A percentile compares a stretch with the other conserved stretches of the same genome.
Evolutionary conservation across 1,284 basidiomycete species (phyloP).

Genomic region (Leccinum insolens): DNA sequence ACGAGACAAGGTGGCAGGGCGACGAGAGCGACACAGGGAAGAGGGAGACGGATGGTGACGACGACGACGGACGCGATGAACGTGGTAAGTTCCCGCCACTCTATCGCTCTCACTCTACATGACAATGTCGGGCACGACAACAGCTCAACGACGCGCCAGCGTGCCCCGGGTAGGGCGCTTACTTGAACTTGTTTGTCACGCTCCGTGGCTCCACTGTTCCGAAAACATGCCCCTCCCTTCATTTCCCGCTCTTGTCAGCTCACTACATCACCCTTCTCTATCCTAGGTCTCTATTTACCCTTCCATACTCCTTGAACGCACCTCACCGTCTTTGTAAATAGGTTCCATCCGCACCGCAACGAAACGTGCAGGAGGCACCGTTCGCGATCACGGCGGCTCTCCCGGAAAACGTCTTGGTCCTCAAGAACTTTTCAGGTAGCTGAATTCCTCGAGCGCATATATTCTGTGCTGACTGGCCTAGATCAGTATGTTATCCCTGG

Average conservation of each 20-base stretch:
- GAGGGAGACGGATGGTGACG: no score
- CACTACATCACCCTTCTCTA: constrained; percentile 49
- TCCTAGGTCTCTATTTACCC: constrained; percentile 41
- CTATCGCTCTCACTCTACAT: no score
- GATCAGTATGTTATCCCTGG: constrained; percentile 91
- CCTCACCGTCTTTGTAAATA: constrained; percentile 21
- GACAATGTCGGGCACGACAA: no score
- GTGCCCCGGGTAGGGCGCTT: background rate
- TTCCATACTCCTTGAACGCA: background rate
- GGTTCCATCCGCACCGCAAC: constrained; percentile 88
- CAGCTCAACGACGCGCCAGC: no score
- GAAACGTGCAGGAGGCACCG: constrained; percentile 91
- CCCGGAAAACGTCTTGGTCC: constrained; percentile 86
- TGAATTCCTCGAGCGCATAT: constrained; percentile 1
- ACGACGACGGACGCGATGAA: no score
- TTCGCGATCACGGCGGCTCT: constrained; percentile 89
- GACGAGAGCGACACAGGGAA: no score
- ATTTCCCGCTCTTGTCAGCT: constrained; percentile 43
- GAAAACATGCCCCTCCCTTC: constrained; percentile 34
- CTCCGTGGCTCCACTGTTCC: constrained; percentile 17
- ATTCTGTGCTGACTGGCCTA: constrained; percentile 34
- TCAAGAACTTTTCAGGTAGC: constrained; percentile 93
- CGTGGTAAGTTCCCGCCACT: no score
- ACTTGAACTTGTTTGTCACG: constrained; percentile 9
- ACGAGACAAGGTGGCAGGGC: no score